These are phyloP conservation scores for Hypoxylon rubiginosum DNA, from an alignment of 2,329 filamentous ascomycete species.

Conservation along the genomic window DNA sequence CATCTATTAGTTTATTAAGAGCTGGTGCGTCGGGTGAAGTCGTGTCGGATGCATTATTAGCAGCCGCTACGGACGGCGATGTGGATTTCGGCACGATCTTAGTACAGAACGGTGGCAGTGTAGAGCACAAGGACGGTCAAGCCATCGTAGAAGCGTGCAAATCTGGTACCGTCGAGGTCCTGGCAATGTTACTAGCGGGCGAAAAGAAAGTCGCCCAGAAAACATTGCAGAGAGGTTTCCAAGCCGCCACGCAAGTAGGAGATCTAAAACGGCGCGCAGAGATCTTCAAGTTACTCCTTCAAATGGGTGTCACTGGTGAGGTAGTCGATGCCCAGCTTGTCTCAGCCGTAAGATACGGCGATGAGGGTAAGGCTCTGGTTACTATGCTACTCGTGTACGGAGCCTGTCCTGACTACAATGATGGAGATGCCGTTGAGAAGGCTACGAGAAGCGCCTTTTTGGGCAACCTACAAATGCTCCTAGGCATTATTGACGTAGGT, in stretches of 20 bases:
- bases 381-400: constrained; percentile 65
- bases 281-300: constrained; percentile 65
- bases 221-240: constrained; percentile 65
- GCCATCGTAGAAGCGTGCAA: constrained; percentile 68
- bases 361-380: constrained; percentile 63
- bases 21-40: constrained; percentile 61
- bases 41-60: constrained; percentile 64
- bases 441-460: constrained; percentile 66
- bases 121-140: constrained; percentile 65
- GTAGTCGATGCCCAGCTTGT: constrained; percentile 67
- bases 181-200: constrained; percentile 64
- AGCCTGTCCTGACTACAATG: constrained; percentile 67
- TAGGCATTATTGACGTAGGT: constrained; percentile 61
- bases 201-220: constrained; percentile 55
- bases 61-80: constrained; percentile 67
- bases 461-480: constrained; percentile 63
- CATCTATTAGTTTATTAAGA: constrained; percentile 61
- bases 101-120: constrained; percentile 65
- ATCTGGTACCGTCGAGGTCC: constrained; percentile 63
- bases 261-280: constrained; percentile 63
- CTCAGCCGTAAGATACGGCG: constrained; percentile 65
- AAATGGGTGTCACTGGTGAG: constrained; percentile 64
- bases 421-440: constrained; percentile 68
- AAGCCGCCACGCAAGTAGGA: constrained; percentile 66
- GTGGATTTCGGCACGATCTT: constrained; percentile 64